Evolutionary conservation across 306 rosid species (phyloP).

Genomic region (Spatholobus suberectus): DNA sequence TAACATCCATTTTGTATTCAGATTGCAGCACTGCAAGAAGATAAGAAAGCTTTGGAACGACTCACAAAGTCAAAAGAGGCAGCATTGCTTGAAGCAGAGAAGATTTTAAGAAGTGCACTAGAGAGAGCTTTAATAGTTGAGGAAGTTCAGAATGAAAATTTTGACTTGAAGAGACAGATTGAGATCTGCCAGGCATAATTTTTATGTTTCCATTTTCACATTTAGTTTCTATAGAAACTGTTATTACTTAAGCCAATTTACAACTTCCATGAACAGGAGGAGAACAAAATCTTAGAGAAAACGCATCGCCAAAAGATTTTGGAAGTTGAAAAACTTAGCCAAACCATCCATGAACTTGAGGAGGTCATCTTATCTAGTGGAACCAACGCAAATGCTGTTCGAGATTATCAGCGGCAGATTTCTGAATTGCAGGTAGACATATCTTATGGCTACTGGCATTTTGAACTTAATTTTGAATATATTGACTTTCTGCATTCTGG

Average conservation of each 20-base stretch:
- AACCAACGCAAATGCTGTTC: constrained; percentile 73
- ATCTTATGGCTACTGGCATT: not conserved
- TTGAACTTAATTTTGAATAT: constrained; percentile 2
- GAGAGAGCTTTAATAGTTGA: constrained; percentile 97
- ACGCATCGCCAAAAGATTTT: constrained; percentile 87
- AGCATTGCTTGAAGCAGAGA: constrained; percentile 92
- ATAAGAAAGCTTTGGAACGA: constrained; percentile 85
- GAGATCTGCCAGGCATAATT: constrained; percentile 87
- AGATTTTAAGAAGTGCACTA: constrained; percentile 78
- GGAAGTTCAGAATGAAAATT: constrained; percentile 95
- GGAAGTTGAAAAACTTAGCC: constrained; percentile 93
- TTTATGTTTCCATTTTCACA: constrained; percentile 32
- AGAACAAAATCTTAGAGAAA: constrained; percentile 88
- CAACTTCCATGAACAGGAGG: constrained; percentile 70
- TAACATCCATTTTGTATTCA: constrained; percentile 39
- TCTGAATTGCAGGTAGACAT: constrained; percentile 70
- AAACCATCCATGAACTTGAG: constrained; percentile 87
- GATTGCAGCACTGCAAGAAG: constrained; percentile 81
- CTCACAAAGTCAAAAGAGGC: constrained; percentile 84
- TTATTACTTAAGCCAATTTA: constrained; percentile 22
- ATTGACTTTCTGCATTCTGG: not conserved
- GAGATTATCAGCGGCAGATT: constrained; percentile 75
- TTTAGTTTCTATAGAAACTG: constrained; percentile 2
- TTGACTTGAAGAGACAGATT: constrained; percentile 93
- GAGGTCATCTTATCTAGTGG: constrained; percentile 84